These are phyloP conservation scores for Telopea speciosissima DNA, from an alignment of 177 flowering plant species.

Conservation along the genomic window DNA sequence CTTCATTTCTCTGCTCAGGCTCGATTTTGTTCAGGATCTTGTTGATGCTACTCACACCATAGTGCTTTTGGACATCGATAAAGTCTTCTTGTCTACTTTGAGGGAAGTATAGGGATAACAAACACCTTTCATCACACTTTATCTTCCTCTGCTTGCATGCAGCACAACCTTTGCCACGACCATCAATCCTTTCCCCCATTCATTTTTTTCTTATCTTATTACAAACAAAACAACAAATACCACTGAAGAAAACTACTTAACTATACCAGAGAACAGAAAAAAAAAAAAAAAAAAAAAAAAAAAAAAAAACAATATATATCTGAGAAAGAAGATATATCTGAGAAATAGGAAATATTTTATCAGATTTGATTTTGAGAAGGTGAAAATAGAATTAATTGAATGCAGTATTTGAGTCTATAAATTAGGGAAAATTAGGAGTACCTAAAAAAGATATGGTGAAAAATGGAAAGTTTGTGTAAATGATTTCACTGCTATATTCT, in stretches of 20 bases:
- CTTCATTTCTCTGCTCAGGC: not conserved
- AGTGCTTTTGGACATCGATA: not conserved
- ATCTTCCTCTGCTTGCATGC: conserved; percentile 4
- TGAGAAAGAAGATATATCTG: too few species aligned
- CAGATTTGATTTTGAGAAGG: not conserved
- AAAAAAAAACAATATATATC: too few species aligned
- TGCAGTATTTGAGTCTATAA: not conserved
- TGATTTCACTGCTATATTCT: too few species aligned
- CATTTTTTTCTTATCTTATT: not conserved
- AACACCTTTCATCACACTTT: not conserved
- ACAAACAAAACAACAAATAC: not conserved
- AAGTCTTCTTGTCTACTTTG: too few species aligned
- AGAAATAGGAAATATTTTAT: not conserved
- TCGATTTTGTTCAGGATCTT: not conserved
- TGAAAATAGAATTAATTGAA: conserved; percentile 1
- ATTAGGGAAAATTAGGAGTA: not conserved
- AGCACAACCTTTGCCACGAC: not conserved
- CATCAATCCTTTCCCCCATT: too few species aligned
- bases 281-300: too few species aligned
- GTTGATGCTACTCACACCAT: not conserved
- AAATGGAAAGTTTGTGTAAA: not conserved
- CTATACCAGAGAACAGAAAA: too few species aligned
- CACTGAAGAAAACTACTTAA: too few species aligned
- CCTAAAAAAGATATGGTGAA: not conserved
- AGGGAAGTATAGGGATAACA: not conserved